Base-by-base conservation (phyloP, 768 basidiomycete genomes). In the Amyloporia xantha region DNA sequence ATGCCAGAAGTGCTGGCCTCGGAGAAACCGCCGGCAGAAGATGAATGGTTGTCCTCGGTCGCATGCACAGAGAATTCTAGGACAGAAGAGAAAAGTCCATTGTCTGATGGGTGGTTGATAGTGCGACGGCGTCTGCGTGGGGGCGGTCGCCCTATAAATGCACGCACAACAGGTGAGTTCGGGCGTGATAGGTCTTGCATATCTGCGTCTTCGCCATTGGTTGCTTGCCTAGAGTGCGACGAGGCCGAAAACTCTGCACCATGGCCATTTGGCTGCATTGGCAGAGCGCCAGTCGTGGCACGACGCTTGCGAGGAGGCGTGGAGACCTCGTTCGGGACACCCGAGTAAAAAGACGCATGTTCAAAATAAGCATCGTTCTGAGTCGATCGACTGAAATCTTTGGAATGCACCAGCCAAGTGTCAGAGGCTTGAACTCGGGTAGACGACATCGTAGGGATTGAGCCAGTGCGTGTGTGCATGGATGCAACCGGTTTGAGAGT, bases 331-430 rank as follows among this genome's bases (percentile, higher is more conserved):
- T 41, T 44, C 1, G 57, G 61, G 11, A 48, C 50, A 28, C 57
- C 61, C 7, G 53, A 37, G 42, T 52, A 55, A 50, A 54, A 55
- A 2, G 60, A 63, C 6, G 51, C 9, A 42, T 59, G 56, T 20
- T 58, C 48, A 33, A 45, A 44, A 21, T 50, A 44, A 5, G n/a
- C 5, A 6, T 49, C 41, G 9, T 42, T 27, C 17, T 33, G 21
- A 12, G 36, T 19, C n/a, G 48, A 40, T 5, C 54, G 59, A 48
- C 58, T 50, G 4, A 64, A 53, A 7, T 54, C 60, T 47, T 62
- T 62, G 1, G 66, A 51, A 7, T 63, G 59, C 24, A 58, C 51
- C 7, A 68, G 56, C 66, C 66, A 67, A 27, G 54, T 45, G 26
- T 62, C 50, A 20, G 59, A 49, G 10, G 56, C 48, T 11, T 56